These are phyloP conservation scores for Endoconidiophora laricicola DNA, from an alignment of 2,329 filamentous ascomycete species.

Conservation along the genomic window DNA sequence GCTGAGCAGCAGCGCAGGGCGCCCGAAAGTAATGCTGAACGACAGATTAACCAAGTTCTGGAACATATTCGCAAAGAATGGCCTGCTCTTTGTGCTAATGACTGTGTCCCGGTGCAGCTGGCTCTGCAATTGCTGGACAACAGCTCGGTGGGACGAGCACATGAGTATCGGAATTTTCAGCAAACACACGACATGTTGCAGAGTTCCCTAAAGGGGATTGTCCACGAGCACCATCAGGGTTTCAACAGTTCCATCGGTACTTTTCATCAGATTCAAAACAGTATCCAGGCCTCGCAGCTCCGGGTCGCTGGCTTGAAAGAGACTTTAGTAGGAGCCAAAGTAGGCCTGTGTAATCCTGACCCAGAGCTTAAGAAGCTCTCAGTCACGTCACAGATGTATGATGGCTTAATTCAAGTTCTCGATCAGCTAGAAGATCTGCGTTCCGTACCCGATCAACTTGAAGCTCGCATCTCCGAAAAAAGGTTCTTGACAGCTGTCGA, in stretches of 20 bases:
- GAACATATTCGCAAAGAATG: conserved; percentile 77
- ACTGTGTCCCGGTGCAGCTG: conserved; percentile 84
- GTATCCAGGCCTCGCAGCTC: conserved; percentile 75
- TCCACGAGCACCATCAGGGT: conserved; percentile 96
- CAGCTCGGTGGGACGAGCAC: conserved; percentile 81
- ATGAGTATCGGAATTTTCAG: conserved; percentile 73
- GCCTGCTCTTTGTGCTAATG: conserved; percentile 76
- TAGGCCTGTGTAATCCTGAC: conserved; percentile 67
- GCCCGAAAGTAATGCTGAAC: conserved; percentile 33
- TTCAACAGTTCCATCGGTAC: conserved; percentile 99
- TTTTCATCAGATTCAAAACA: conserved; percentile 94
- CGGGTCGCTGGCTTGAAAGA: conserved; percentile 70
- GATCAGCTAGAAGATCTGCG: conserved; percentile 77
- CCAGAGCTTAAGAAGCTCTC: conserved; percentile 85
- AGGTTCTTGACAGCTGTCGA: conserved; percentile 86
- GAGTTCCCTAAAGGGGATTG: conserved; percentile 78
- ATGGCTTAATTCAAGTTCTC: conserved; percentile 71
- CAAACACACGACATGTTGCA: conserved; percentile 79
- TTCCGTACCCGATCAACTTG: conserved; percentile 76
- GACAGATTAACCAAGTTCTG: conserved; percentile 48
- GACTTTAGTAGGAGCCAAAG: conserved; percentile 65
- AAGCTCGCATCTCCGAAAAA: conserved; percentile 91
- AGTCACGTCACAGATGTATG: conserved; percentile 74
- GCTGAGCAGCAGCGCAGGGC: conserved; percentile 3
- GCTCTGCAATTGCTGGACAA: conserved; percentile 88